phyloP scores from a whole-genome alignment of 345 rosid species.

The Cardamine resedifolia region DNA sequence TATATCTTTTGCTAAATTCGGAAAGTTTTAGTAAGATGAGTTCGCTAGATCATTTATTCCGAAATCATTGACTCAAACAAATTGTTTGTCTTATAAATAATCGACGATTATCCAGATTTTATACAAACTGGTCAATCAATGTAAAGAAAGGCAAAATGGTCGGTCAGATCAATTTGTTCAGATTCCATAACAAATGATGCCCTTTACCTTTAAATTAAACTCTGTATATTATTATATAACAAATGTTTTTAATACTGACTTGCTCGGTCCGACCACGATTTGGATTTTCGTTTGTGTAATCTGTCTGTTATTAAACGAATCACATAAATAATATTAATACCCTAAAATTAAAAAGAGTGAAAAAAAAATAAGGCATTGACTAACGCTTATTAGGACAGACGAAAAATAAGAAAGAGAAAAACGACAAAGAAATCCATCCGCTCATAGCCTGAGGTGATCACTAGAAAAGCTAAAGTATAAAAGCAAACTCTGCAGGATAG shows the following conservation, averaged over 20 bases:
- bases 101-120: background rate
- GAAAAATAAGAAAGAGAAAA: background rate
- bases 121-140: background rate
- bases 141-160: background rate
- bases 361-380: background rate
- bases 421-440: slow-evolving; percentile 13
- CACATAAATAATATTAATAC: background rate
- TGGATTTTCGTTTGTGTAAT: background rate
- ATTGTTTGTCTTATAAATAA: background rate
- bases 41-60: background rate
- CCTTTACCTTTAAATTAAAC: background rate
- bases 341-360: background rate
- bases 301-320: background rate
- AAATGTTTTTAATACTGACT: background rate
- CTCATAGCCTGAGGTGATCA: slow-evolving; percentile 32
- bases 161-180: background rate
- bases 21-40: background rate
- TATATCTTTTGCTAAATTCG: background rate
- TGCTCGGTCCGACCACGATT: background rate
- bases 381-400: slow-evolving; percentile 1
- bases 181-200: background rate
- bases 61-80: background rate
- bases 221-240: no score
- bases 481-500: slow-evolving; percentile 19
- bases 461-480: slow-evolving; percentile 33